Percentiles rank a stretch among this genome's conserved stretches.
phyloP scores from a whole-genome alignment of 345 rosid genomes.

The Crucihimalaya himalaica region DNA sequence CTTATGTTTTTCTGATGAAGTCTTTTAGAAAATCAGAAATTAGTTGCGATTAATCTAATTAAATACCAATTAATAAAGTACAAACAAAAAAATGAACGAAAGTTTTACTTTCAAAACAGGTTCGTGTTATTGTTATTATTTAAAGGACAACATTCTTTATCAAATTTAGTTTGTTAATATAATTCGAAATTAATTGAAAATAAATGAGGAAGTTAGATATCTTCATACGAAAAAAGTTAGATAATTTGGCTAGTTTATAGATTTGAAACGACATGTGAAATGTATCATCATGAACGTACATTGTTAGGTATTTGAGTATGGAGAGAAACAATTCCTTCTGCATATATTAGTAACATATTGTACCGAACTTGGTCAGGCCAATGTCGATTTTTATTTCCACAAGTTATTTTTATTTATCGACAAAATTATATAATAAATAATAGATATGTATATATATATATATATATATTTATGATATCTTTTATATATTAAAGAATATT shows the following conservation, averaged over 20 bases:
- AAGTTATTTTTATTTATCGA: neutral
- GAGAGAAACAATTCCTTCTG: slow-evolving; percentile 27
- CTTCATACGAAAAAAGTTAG: slow-evolving; percentile 2
- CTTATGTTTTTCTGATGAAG: slow-evolving; percentile 2
- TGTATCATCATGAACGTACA: slow-evolving; percentile 34
- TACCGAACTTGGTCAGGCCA: slow-evolving; percentile 36
- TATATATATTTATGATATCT: too few species aligned
- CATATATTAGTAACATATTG: slow-evolving; percentile 21
- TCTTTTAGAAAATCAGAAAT: slow-evolving; percentile 2
- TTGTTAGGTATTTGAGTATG: slow-evolving; percentile 37
- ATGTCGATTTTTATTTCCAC: slow-evolving; percentile 24
- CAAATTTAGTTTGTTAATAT: neutral
- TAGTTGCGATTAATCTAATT: too few species aligned
- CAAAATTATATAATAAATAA: too few species aligned
- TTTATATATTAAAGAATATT: too few species aligned
- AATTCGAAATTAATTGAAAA: neutral
- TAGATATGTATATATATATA: too few species aligned
- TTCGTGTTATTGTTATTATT: neutral
- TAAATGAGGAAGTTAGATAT: slow-evolving; percentile 1
- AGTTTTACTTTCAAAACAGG: neutral
- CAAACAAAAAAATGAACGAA: neutral
- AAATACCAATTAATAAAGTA: too few species aligned
- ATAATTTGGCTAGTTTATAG: slow-evolving; percentile 19
- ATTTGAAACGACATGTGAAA: slow-evolving; percentile 37
- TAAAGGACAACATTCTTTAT: too few species aligned